Evolutionary conservation across 106 monocot genomes (phyloP), one percentile per base, ranked within the genome.

Genomic region (Dendrobium catenatum): DNA sequence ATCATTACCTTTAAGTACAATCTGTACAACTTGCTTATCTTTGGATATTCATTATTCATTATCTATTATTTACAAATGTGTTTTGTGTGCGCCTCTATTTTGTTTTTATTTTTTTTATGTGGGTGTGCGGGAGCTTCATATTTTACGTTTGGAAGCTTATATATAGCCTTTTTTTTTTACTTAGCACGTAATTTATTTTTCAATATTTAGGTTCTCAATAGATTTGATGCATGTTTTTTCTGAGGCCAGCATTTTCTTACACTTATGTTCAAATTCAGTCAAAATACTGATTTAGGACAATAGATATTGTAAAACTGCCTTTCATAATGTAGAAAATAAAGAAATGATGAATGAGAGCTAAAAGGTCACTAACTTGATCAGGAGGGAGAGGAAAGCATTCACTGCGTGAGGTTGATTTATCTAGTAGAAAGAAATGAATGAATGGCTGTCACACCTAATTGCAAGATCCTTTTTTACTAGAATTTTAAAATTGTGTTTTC

Each of bases 31-130:
- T 26, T 66, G 22, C 70, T 70, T 15, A 70, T 70, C 4, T 70
- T 70, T 70, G 31, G 37, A 70, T 70, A 70, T 70, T 70, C 70
- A 70, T 33, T 2, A 70, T 70, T 70, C 37, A 70, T 31, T 70
- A 15, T 13, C 9, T 66, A 29, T 70, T 70, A 70, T 70, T 70
- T 37, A 22, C 70, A 13, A 37, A 11, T 70, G 37, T 37, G 11
- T 70, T 70, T 1, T 70, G 22, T 22, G 37, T 0, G 70, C 37
- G 2, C 15, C 37, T 37, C 10, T 27, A 1, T 31, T 70, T 70
- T 64, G 6, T 13, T 29, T 27, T 3, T 31, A 17, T 70, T 64
- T 6, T 13, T 51, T 22, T 37, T 70, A 70, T 37, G 37, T 37
- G 16, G 64, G 37, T 37, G 29, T 70, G 37, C 15, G 8, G 26